These are phyloP conservation scores for Pythium guiyangense DNA, from an alignment of 352 stramenopile species.

Conservation along the genomic window DNA sequence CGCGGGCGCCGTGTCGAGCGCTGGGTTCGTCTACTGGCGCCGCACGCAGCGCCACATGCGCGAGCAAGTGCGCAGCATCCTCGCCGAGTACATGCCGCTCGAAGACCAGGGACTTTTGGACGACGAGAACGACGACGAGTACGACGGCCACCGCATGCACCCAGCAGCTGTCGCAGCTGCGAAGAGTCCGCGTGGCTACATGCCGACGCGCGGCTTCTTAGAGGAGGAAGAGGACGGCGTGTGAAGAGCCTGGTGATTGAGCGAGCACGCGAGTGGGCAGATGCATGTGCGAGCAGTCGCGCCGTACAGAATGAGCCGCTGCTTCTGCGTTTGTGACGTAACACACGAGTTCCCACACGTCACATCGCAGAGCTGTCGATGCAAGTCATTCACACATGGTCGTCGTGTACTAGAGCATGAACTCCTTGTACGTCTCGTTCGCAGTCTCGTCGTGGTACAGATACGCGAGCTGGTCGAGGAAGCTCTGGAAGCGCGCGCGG, in stretches of 20 bases:
- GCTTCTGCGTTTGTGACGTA: neutral
- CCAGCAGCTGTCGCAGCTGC: slow-evolving; percentile 60
- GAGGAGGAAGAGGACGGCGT: slow-evolving; percentile 76
- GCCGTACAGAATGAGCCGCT: neutral
- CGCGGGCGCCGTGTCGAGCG: slow-evolving; percentile 56
- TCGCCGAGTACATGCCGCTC: slow-evolving; percentile 96
- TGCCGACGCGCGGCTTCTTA: slow-evolving; percentile 82
- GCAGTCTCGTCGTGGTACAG: slow-evolving; percentile 74
- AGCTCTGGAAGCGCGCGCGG: slow-evolving; percentile 51
- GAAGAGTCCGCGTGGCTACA: slow-evolving; percentile 83
- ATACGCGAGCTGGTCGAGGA: slow-evolving; percentile 75
- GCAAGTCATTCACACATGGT: neutral
- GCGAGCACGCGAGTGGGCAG: neutral
- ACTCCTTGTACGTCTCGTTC: slow-evolving; percentile 78
- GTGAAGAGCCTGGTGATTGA: slow-evolving; percentile 22
- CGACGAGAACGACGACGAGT: slow-evolving; percentile 58
- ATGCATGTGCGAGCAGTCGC: neutral
- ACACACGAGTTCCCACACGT: too few species aligned
- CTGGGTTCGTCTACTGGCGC: slow-evolving; percentile 89
- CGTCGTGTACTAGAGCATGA: slow-evolving; percentile 43
- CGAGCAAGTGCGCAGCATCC: slow-evolving; percentile 93
- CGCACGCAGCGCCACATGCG: slow-evolving; percentile 93
- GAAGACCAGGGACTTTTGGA: slow-evolving; percentile 81
- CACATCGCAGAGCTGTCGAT: too few species aligned
- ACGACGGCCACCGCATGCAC: slow-evolving; percentile 58